These are phyloP conservation scores for Termitomyces sp. DNA, from an alignment of 768 basidiomycete genomes.

Conservation along the genomic window DNA sequence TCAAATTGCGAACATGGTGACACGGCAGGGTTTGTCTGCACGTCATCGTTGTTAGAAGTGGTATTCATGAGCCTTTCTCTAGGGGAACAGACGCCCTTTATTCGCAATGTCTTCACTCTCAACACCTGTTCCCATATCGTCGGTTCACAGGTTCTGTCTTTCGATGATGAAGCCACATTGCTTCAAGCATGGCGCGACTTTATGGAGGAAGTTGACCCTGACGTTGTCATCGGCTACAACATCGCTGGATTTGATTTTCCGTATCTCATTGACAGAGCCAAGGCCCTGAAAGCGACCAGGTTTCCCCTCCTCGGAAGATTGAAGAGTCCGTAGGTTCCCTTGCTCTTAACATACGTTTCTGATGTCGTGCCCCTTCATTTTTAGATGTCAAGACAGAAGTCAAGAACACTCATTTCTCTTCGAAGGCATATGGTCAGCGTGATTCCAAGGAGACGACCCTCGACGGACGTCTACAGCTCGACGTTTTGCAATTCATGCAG, in stretches of 20 bases:
- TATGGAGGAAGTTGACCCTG: slow-evolving; percentile 85
- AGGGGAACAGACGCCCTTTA: slow-evolving; percentile 92
- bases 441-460: slow-evolving; percentile 92
- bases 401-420: slow-evolving; percentile 96
- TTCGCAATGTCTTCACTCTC: slow-evolving; percentile 94
- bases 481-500: slow-evolving; percentile 97
- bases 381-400: slow-evolving; percentile 71
- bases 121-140: slow-evolving; percentile 94
- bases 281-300: slow-evolving; percentile 59
- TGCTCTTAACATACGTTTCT: slow-evolving; percentile 2
- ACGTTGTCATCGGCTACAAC: slow-evolving; percentile 96
- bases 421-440: slow-evolving; percentile 94
- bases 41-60: background rate
- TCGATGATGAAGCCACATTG: slow-evolving; percentile 67
- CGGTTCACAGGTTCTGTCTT: slow-evolving; percentile 92
- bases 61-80: slow-evolving; percentile 1
- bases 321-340: slow-evolving; percentile 41
- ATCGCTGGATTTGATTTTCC: slow-evolving; percentile 93
- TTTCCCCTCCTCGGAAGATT: slow-evolving; percentile 78
- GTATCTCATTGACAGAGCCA: slow-evolving; percentile 90
- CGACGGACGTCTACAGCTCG: slow-evolving; percentile 91
- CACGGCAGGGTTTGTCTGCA: slow-evolving; percentile 73
- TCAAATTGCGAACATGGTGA: slow-evolving; percentile 99
- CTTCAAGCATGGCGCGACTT: slow-evolving; percentile 88
- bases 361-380: background rate